phyloP scores from a whole-genome alignment of 257 asterid genomes.

The Thymus mandschuricus region DNA sequence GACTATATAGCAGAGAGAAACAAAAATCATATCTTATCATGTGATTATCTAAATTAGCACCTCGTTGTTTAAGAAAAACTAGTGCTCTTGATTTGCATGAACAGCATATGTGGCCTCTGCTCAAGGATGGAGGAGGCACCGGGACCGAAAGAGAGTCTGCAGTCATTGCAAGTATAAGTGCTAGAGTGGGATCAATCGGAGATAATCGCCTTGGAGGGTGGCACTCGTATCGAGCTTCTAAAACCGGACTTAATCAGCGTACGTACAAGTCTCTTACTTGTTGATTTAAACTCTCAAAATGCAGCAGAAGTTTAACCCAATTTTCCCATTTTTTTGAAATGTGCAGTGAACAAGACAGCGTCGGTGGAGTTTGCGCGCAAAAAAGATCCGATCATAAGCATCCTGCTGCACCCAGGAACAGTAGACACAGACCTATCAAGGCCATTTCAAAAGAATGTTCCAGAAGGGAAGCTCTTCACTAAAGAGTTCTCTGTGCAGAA shows the following conservation, averaged over 20 bases:
- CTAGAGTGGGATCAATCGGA: slow-evolving; percentile 92
- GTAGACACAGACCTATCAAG: slow-evolving; percentile 92
- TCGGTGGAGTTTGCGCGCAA: slow-evolving; percentile 76
- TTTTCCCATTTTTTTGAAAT: neutral
- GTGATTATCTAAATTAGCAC: too few relatives aligned
- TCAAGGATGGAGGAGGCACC: slow-evolving; percentile 76
- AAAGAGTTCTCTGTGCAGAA: slow-evolving; percentile 81
- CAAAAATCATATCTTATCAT: neutral
- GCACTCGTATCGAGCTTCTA: slow-evolving; percentile 93
- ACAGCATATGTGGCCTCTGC: slow-evolving; percentile 97
- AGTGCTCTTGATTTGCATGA: slow-evolving; percentile 34
- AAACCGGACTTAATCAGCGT: slow-evolving; percentile 89
- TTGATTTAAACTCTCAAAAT: slow-evolving; percentile 7
- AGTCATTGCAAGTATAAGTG: slow-evolving; percentile 79
- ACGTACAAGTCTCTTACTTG: slow-evolving; percentile 29
- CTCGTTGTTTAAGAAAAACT: neutral
- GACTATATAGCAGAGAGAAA: neutral
- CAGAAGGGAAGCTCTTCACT: slow-evolving; percentile 79
- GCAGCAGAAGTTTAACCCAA: neutral
- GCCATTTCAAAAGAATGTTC: slow-evolving; percentile 86
- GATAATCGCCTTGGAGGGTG: slow-evolving; percentile 93
- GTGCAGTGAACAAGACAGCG: slow-evolving; percentile 74
- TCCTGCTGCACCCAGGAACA: slow-evolving; percentile 95
- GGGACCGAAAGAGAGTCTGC: slow-evolving; percentile 70
- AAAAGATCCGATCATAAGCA: slow-evolving; percentile 78